phyloP scores from a whole-genome alignment of 148 eudicot species.

The Diospyros lotus region DNA sequence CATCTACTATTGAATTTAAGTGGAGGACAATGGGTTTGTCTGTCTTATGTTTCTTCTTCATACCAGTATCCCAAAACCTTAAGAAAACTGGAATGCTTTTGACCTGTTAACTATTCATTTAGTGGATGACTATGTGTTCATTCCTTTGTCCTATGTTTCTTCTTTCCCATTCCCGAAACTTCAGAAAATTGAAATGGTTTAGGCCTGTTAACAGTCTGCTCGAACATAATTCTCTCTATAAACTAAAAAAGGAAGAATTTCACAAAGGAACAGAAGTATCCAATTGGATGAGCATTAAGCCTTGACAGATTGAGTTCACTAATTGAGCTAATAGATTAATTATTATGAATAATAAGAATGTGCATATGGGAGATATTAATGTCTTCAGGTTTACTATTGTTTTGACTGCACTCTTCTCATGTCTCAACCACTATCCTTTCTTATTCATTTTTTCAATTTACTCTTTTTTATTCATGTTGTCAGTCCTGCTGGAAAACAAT shows the following conservation, averaged over 20 bases:
- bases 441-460: not conserved
- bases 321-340: not conserved
- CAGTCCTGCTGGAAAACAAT: conserved; percentile 81
- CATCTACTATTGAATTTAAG: not conserved
- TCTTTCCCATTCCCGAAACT: not conserved
- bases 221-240: too few species aligned
- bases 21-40: not conserved
- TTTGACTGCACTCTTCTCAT: not conserved
- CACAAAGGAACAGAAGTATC: not conserved
- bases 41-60: not conserved
- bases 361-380: not conserved
- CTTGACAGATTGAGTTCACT: not conserved
- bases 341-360: not conserved
- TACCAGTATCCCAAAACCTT: not conserved
- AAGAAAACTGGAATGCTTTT: conserved; percentile 3
- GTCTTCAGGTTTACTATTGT: not conserved
- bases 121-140: not conserved
- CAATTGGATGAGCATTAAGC: not conserved
- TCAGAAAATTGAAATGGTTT: not conserved
- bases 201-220: not conserved
- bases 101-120: not conserved
- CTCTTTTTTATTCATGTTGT: conserved; percentile 6
- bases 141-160: not conserved
- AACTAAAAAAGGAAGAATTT: too few species aligned
- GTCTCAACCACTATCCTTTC: not conserved